Evolutionary conservation across 2,329 filamentous ascomycete genomes (phyloP).

Genomic region (Penicillium fuscoglaucum): DNA sequence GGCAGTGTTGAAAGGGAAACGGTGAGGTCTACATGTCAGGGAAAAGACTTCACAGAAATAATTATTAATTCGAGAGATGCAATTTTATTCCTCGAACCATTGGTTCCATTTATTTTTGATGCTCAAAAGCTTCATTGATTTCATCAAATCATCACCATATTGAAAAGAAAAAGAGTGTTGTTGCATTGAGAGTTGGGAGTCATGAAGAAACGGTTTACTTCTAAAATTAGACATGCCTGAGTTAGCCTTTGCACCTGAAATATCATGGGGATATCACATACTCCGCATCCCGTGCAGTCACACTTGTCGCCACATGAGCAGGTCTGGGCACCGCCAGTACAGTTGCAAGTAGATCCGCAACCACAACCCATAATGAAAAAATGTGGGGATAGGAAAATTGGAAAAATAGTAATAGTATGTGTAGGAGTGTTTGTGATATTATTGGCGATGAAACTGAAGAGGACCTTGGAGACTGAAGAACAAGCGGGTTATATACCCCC

Average conservation of each 20-base stretch:
- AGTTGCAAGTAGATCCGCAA: conserved; percentile 38
- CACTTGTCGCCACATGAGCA: conserved; percentile 39
- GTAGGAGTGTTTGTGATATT: too few relatives aligned
- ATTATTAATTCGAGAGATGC: background rate
- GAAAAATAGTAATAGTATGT: too few relatives aligned
- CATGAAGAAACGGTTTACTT: conserved; percentile 21
- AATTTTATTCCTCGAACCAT: background rate
- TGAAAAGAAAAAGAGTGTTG: background rate
- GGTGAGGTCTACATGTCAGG: conserved; percentile 4
- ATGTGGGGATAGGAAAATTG: background rate
- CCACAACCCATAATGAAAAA: conserved; percentile 34
- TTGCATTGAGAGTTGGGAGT: background rate
- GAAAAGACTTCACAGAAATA: rapidly evolving
- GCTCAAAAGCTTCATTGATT: background rate
- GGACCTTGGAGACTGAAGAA: background rate
- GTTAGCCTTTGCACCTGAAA: conserved; percentile 13
- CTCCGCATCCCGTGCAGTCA: conserved; percentile 42
- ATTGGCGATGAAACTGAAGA: background rate
- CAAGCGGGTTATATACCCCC: conserved; percentile 13
- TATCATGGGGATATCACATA: conserved; percentile 28
- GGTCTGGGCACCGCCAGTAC: conserved; percentile 33
- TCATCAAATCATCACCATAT: background rate
- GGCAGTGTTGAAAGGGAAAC: conserved; percentile 18
- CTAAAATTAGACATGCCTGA: conserved; percentile 14
- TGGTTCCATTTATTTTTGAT: background rate